phyloP scores from a whole-genome alignment of 805 yeast genomes.

The Sungouiella thailandica region DNA sequence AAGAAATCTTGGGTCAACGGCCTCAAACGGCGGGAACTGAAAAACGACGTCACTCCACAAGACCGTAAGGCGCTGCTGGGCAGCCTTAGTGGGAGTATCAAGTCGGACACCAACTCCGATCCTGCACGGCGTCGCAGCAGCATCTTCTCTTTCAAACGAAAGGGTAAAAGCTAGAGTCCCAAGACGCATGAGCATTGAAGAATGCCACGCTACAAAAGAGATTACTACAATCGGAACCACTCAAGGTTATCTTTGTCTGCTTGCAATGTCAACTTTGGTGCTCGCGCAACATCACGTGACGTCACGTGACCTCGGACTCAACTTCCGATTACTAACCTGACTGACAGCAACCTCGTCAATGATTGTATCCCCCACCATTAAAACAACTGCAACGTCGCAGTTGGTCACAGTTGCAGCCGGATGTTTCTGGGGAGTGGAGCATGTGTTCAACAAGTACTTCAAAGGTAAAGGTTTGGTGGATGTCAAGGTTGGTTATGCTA shows the following conservation, averaged over 20 bases:
- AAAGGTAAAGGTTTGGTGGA: slow-evolving; percentile 63
- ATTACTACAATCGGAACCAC: no score
- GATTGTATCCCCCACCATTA: slow-evolving; percentile 34
- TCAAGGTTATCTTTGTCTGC: not conserved
- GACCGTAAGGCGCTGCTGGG: slow-evolving; percentile 20
- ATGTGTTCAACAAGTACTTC: slow-evolving; percentile 69
- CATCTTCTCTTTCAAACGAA: slow-evolving; percentile 35
- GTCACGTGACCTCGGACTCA: not conserved
- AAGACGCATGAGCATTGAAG: no score
- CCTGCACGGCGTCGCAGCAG: slow-evolving; percentile 21
- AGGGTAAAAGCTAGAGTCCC: slow-evolving; percentile 4
- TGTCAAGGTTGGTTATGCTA: slow-evolving; percentile 85
- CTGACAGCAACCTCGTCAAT: no score
- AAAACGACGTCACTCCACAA: slow-evolving; percentile 13
- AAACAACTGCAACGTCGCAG: slow-evolving; percentile 30
- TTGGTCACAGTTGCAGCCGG: slow-evolving; percentile 48
- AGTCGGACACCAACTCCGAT: slow-evolving; percentile 4
- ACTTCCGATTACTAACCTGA: no score
- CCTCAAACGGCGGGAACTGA: slow-evolving; percentile 25
- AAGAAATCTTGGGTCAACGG: slow-evolving; percentile 41
- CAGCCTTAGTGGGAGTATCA: slow-evolving; percentile 11
- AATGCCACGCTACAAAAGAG: no score
- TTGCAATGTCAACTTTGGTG: no score
- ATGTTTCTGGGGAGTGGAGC: slow-evolving; percentile 90
- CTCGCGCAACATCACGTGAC: not conserved